A percentile compares a stretch with the other conserved stretches of the same genome.
phyloP scores from a whole-genome alignment of 495 filamentous ascomycete species.

The Diplogelasinospora grovesii region DNA sequence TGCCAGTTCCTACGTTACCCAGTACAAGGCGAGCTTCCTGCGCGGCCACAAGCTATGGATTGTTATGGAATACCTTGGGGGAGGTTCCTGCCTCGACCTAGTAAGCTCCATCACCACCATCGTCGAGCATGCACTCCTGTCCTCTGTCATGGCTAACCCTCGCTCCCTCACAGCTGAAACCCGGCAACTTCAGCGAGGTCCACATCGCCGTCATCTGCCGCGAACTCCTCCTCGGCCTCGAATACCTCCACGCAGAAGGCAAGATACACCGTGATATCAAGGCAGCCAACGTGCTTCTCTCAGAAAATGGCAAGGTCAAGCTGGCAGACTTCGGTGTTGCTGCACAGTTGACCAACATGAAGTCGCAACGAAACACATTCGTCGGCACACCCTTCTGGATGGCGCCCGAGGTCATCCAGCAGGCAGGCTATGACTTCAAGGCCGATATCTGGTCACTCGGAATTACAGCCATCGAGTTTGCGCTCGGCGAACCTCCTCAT shows the following conservation, averaged over 20 bases:
- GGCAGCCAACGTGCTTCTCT: conserved; percentile 86
- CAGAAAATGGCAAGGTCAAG: conserved; percentile 86
- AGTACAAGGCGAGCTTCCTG: conserved; percentile 93
- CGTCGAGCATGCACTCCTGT: neutral
- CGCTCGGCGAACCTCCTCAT: conserved; percentile 87
- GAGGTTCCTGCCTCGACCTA: conserved; percentile 88
- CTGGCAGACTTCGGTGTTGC: conserved; percentile 97
- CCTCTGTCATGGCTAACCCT: conserved; percentile 23
- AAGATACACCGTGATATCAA: conserved; percentile 98
- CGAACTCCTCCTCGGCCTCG: conserved; percentile 80
- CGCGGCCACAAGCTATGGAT: conserved; percentile 97
- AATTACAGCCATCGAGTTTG: conserved; percentile 92
- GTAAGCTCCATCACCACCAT: conserved; percentile 41
- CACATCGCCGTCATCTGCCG: conserved; percentile 94
- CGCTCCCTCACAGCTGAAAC: conserved; percentile 73
- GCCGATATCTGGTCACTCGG: conserved; percentile 97
- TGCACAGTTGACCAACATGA: conserved; percentile 93
- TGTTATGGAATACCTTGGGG: conserved; percentile 95
- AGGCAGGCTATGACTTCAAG: conserved; percentile 93
- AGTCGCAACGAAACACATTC: conserved; percentile 95
- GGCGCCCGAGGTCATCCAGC: conserved; percentile 97
- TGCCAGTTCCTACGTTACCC: conserved; percentile 85
- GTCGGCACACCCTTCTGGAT: conserved; percentile 99
- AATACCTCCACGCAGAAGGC: conserved; percentile 89
- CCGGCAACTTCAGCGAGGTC: conserved; percentile 80